Percentiles rank a stretch among this genome's conserved stretches.
Evolutionary conservation across 306 rosid genomes (phyloP).

Genomic region (Quercus parvula): DNA sequence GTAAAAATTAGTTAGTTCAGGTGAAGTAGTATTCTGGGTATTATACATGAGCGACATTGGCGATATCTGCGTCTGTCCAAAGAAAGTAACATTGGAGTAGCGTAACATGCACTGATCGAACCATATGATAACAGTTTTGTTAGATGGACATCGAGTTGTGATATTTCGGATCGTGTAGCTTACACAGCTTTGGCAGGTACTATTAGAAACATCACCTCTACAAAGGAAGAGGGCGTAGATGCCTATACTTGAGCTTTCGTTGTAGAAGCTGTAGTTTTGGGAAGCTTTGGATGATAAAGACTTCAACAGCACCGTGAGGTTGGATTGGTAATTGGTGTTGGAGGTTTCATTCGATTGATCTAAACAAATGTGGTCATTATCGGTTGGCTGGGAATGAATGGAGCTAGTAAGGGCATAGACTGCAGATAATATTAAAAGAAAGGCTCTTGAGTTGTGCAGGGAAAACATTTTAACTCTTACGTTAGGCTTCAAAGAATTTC

Average conservation of each 20-base stretch:
- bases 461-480: neutral
- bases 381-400: neutral
- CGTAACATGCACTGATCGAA: slow-evolving; percentile 23
- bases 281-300: neutral
- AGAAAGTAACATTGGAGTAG: slow-evolving; percentile 8
- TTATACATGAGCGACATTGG: neutral
- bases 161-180: neutral
- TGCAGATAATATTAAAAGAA: neutral
- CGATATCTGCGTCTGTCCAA: neutral
- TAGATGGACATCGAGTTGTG: neutral
- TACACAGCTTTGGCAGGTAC: neutral
- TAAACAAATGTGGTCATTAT: neutral
- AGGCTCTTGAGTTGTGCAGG: neutral
- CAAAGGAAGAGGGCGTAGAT: neutral
- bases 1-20: too few species aligned
- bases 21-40: too few species aligned
- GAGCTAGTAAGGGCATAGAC: neutral
- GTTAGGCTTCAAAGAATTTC: too few species aligned
- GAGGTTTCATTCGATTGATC: neutral
- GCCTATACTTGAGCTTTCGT: neutral
- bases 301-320: neutral
- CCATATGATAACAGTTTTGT: slow-evolving; percentile 4
- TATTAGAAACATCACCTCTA: neutral
- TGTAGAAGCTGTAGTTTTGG: neutral
- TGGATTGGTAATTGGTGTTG: neutral